Percentiles rank a stretch among this genome's conserved stretches.
Conservation (phyloP, 805 yeast genomes). For the Ogataea henricii region DNA sequence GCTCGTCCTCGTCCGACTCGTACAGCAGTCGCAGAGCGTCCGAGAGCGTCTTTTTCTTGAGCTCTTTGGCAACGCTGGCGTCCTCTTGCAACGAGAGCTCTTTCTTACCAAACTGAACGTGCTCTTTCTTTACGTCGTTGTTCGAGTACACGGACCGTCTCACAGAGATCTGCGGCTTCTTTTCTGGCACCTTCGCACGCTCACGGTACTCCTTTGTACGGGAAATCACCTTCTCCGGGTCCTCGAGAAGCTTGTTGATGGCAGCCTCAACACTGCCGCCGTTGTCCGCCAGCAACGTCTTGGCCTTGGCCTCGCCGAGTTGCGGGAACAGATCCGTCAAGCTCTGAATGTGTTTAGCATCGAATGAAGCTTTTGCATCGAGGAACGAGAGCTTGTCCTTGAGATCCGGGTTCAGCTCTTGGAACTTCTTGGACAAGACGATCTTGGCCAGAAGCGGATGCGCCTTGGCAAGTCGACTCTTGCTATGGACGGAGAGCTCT, state of each 20-base stretch:
- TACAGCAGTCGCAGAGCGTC: constrained; percentile 62
- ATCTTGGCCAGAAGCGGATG: constrained; percentile 60
- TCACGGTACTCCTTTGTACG: constrained; percentile 35
- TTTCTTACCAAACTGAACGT: constrained; percentile 40
- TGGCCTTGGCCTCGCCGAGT: constrained; percentile 48
- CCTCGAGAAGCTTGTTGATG: constrained; percentile 62
- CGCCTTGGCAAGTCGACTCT: constrained; percentile 41
- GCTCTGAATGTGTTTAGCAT: constrained; percentile 41
- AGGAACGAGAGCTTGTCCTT: constrained; percentile 53
- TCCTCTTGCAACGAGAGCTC: constrained; percentile 20
- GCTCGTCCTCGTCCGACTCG: constrained; percentile 81
- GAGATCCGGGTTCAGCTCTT: constrained; percentile 51
- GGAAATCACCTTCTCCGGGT: constrained; percentile 47
- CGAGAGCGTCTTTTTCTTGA: constrained; percentile 57
- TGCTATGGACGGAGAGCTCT: constrained; percentile 46
- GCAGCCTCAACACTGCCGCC: constrained; percentile 56
- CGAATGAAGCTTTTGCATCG: constrained; percentile 25
- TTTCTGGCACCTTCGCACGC: neutral
- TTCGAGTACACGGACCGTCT: constrained; percentile 33
- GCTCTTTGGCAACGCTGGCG: constrained; percentile 36
- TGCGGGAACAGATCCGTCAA: constrained; percentile 69
- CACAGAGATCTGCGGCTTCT: neutral
- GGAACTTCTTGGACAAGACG: constrained; percentile 49
- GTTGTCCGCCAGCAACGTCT: constrained; percentile 48
- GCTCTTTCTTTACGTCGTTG: constrained; percentile 29